Percentiles rank a stretch among this genome's conserved stretches.
Evolutionary conservation across 371 early-diverging fungal species (phyloP).

Genomic region (Mucor velutinosus): DNA sequence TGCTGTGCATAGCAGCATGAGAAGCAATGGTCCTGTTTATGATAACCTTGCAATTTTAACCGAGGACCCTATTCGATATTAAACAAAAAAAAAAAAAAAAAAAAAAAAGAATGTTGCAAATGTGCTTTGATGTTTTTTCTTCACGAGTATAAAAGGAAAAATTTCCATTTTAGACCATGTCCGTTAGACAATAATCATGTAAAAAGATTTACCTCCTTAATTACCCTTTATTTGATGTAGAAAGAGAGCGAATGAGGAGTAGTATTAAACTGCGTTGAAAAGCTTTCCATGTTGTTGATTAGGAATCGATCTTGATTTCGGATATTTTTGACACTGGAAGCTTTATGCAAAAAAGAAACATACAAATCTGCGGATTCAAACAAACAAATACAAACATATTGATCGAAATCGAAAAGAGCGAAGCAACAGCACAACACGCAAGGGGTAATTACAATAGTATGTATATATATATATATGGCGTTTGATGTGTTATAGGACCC

Average conservation of each 20-base stretch:
- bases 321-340: background rate
- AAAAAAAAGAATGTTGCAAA: conserved; percentile 4
- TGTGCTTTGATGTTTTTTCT: conserved; percentile 1
- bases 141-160: background rate
- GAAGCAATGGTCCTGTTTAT: background rate
- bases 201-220: background rate
- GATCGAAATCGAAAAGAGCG: background rate
- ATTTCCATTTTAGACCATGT: conserved; percentile 1
- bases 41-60: background rate
- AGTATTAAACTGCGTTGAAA: background rate
- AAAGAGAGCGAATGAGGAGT: background rate
- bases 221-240: background rate
- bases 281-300: background rate
- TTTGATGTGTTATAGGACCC: background rate
- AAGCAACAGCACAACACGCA: background rate
- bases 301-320: background rate
- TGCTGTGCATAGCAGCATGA: background rate
- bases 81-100: background rate
- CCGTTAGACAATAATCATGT: background rate
- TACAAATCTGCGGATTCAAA: background rate
- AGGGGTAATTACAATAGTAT: background rate
- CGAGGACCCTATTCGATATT: background rate
- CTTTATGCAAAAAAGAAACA: background rate
- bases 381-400: background rate
- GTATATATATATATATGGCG: background rate